Percentiles rank a stretch among this genome's conserved stretches.
Conservation (phyloP, 139 green algal species). For the Marvania coccoides region DNA sequence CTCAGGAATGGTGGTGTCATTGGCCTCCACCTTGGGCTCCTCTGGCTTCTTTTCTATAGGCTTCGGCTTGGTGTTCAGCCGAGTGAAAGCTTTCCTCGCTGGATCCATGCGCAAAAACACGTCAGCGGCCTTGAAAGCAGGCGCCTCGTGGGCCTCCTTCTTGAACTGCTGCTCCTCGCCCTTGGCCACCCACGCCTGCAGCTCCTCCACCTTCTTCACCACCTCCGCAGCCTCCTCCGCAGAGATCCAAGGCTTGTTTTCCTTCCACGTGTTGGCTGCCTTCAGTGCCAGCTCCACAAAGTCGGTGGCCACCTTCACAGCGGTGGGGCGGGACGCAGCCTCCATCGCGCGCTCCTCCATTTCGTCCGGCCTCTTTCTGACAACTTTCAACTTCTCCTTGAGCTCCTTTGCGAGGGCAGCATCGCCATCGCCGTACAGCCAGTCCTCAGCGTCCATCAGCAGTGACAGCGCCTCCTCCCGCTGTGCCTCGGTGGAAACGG, state of each 20-base stretch:
- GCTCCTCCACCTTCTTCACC: slow-evolving; percentile 44
- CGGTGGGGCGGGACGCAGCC: slow-evolving; percentile 29
- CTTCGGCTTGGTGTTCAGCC: slow-evolving; percentile 57
- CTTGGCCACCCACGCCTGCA: slow-evolving; percentile 52
- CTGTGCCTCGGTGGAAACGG: slow-evolving; percentile 71
- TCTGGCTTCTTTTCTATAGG: slow-evolving; percentile 44
- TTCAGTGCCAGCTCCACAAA: slow-evolving; percentile 43
- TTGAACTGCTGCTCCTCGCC: slow-evolving; percentile 52
- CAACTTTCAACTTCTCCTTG: slow-evolving; percentile 36
- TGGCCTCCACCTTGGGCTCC: not conserved
- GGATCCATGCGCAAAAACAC: slow-evolving; percentile 16
- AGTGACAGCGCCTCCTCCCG: slow-evolving; percentile 41
- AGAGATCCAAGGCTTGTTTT: slow-evolving; percentile 81
- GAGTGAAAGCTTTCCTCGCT: slow-evolving; percentile 30
- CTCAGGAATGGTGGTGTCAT: not conserved
- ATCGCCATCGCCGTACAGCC: slow-evolving; percentile 83
- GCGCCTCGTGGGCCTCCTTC: slow-evolving; percentile 53
- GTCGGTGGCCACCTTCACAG: slow-evolving; percentile 32
- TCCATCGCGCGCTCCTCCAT: slow-evolving; percentile 42
- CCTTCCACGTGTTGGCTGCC: slow-evolving; percentile 46
- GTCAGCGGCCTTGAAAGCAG: slow-evolving; percentile 38
- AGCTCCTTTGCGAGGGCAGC: slow-evolving; percentile 19
- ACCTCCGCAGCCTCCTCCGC: slow-evolving; percentile 48
- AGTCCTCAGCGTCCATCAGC: slow-evolving; percentile 81
- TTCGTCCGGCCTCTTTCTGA: slow-evolving; percentile 42